phyloP scores from a whole-genome alignment of 1,284 basidiomycete genomes.

The Heterobasidion occidentale region DNA sequence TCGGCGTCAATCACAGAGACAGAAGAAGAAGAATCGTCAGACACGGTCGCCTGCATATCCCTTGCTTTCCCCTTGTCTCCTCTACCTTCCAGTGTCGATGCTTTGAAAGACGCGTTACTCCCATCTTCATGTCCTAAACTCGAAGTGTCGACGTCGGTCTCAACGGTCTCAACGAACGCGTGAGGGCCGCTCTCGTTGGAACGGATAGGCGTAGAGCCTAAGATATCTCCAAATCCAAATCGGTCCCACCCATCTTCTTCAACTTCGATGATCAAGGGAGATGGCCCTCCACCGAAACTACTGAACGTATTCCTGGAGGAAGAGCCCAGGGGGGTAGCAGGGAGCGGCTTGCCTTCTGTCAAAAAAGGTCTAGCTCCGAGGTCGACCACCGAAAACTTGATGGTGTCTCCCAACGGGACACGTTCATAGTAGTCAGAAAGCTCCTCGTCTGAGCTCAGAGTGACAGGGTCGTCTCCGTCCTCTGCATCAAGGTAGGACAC shows the following conservation, averaged over 20 bases:
- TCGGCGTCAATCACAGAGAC: constrained; percentile 48
- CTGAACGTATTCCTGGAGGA: constrained; percentile 48
- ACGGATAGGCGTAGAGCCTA: constrained; percentile 5
- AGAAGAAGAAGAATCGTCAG: constrained; percentile 46
- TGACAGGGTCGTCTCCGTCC: constrained; percentile 60
- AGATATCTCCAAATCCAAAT: constrained; percentile 24
- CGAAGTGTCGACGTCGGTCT: constrained; percentile 33
- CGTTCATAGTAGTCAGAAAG: constrained; percentile 51
- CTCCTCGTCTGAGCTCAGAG: constrained; percentile 63
- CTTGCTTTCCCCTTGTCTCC: constrained; percentile 49
- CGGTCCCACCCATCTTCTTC: constrained; percentile 67
- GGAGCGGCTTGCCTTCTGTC: constrained; percentile 21
- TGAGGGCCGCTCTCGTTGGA: constrained; percentile 33
- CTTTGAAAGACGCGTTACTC: constrained; percentile 4
- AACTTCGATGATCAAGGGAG: constrained; percentile 38
- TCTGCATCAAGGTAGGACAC: constrained; percentile 56
- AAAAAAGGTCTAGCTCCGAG: constrained; percentile 30
- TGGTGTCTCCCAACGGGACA: constrained; percentile 20
- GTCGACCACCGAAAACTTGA: constrained; percentile 61
- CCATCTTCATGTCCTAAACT: constrained; percentile 11
- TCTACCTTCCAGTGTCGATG: constrained; percentile 13
- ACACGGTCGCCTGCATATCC: constrained; percentile 15
- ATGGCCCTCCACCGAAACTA: constrained; percentile 2
- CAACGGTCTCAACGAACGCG: constrained; percentile 57
- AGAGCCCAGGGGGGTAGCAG: constrained; percentile 27